Conservation (phyloP, 1,284 basidiomycete species). For the Bondarzewia mesenterica region DNA sequence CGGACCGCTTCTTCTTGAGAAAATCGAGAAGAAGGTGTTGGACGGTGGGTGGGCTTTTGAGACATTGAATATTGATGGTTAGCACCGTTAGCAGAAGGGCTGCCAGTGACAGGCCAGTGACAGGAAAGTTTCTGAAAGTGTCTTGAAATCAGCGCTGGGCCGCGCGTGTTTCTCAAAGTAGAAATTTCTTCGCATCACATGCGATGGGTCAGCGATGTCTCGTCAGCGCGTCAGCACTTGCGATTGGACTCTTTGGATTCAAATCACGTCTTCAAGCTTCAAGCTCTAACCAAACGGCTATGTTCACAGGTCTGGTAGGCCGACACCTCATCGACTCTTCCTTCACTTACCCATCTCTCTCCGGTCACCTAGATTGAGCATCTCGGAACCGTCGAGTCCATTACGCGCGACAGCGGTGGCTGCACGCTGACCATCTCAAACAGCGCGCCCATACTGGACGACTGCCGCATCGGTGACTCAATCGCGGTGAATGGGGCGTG, state of each 20-base stretch:
- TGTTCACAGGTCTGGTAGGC: constrained; percentile 70
- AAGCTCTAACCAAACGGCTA: too few species aligned
- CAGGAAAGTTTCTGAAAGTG: too few species aligned
- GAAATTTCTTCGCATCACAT: background rate
- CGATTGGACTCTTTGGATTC: too few species aligned
- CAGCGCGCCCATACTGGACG: constrained; percentile 71
- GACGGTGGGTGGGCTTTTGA: background rate
- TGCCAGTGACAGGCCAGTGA: background rate
- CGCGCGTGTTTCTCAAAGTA: too few species aligned
- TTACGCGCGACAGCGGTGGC: constrained; percentile 61
- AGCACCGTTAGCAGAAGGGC: background rate
- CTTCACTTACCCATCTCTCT: background rate
- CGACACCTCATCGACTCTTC: background rate
- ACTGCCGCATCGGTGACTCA: constrained; percentile 92
- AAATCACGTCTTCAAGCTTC: too few species aligned
- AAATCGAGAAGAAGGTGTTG: too few species aligned
- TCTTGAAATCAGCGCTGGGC: too few species aligned
- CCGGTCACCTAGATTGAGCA: constrained; percentile 62
- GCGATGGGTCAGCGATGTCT: background rate
- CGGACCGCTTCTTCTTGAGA: constrained; percentile 7
- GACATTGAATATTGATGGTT: background rate
- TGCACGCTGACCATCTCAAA: constrained; percentile 81
- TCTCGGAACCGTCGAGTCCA: constrained; percentile 62
- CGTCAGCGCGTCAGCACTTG: too few species aligned
- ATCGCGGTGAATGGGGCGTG: constrained; percentile 82